Evolutionary conservation across 176 grass and related monocot genomes (phyloP).

Genomic region (sorghum (Sorghum bicolor)): DNA sequence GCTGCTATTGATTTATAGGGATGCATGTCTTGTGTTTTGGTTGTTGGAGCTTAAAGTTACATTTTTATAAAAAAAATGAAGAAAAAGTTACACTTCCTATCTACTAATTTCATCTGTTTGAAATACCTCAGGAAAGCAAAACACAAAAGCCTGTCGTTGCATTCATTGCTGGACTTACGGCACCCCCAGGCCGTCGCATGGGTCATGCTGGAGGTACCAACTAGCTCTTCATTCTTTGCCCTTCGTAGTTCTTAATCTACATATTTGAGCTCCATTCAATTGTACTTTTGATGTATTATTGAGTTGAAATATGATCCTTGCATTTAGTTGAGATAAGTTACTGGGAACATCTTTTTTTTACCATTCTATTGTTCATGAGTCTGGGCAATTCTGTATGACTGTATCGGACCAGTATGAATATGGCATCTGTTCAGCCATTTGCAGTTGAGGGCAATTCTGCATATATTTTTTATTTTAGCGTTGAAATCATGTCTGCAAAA

Average conservation of each 20-base stretch:
- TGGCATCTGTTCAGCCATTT: neutral
- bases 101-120: slow-evolving; percentile 14
- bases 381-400: neutral
- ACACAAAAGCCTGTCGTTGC: slow-evolving; percentile 94
- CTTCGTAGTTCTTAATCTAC: neutral
- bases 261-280: neutral
- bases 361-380: neutral
- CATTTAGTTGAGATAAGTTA: neutral
- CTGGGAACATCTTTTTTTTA: neutral
- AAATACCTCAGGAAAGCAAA: slow-evolving; percentile 65
- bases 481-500: neutral
- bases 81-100: neutral
- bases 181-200: slow-evolving; percentile 96
- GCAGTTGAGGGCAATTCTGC: neutral
- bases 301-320: slow-evolving; percentile 1
- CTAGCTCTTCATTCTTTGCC: neutral
- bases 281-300: neutral
- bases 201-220: slow-evolving; percentile 95
- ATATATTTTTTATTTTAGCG: neutral
- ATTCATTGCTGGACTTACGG: slow-evolving; percentile 99
- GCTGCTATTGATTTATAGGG: neutral
- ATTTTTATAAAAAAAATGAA: too few relatives aligned
- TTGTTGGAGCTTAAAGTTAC: neutral
- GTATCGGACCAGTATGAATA: neutral
- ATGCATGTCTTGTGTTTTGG: neutral